Evolutionary conservation across 768 basidiomycete genomes (phyloP), one percentile per base, ranked within the genome.

Genomic region (Pulveroboletus sp.): DNA sequence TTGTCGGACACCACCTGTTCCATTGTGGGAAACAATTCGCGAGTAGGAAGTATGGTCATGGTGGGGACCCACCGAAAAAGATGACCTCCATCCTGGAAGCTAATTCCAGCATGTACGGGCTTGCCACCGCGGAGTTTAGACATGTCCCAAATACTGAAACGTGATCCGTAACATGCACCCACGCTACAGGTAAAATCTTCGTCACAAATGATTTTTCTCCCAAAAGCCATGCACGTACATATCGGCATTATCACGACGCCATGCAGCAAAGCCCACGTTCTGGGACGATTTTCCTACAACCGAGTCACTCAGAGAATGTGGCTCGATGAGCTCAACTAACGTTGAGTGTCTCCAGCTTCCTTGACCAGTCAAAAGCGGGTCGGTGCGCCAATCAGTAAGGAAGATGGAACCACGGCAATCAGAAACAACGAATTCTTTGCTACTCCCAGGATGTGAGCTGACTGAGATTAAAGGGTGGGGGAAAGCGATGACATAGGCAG

Each of bases 311-410:
- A 91, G 63, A 9, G 82, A 76, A 43, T 76, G 71, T 14, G 90
- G 87, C 47, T 90, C 87, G 14, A 83, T 70, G 3, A 92, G 79
- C 63, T 92, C 89, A 17, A 88, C 59, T 38, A 89, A 66, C 60
- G 77, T 83, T 11, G 75, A 76, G 62, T 83, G 79, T 40, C 84
- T 77, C 76, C 83, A 80, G 45, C 69, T 75, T 39, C 73, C 77
- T 46, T 74, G 73, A 46, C 76, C 77, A 17, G 67, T 69, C 46
- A 60, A 75, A 12, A 76, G 75, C 1, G 83, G 84, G 59, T 90
- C 85, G 6, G 83, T 78, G 46, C 85, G 80, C 90, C 90, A 92
- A 69, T 92, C 87, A n/a, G 84, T 81, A 40, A 90, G 65, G 65
- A 84, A 89, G 40, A 91, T 71, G 24, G 81, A 83, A 29, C 90